Evolutionary conservation across 2,329 filamentous ascomycete genomes (phyloP).

Genomic region (Phoma sp.): DNA sequence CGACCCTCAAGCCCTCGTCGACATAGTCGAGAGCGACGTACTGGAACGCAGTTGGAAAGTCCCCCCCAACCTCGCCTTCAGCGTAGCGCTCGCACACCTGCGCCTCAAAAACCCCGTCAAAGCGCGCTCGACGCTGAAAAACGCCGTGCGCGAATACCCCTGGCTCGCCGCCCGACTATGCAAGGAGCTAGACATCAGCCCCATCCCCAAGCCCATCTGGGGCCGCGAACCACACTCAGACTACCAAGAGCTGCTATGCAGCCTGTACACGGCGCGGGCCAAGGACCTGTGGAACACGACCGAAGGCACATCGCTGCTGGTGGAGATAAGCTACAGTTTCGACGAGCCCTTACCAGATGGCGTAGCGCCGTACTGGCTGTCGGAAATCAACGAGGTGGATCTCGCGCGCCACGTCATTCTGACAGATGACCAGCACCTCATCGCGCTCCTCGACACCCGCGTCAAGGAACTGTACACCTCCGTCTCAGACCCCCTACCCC

Average conservation of each 20-base stretch:
- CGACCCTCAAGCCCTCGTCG: conserved; percentile 77
- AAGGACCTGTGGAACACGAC: conserved; percentile 88
- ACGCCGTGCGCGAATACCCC: conserved; percentile 75
- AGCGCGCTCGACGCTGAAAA: conserved; percentile 68
- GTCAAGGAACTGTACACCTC: conserved; percentile 64
- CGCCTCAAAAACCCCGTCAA: conserved; percentile 71
- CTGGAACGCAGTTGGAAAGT: conserved; percentile 58
- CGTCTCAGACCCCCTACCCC: conserved; percentile 83
- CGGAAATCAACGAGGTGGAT: conserved; percentile 45
- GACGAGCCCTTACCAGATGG: conserved; percentile 34
- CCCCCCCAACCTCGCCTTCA: conserved; percentile 76
- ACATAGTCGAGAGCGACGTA: conserved; percentile 64
- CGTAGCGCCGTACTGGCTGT: conserved; percentile 42
- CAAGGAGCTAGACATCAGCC: conserved; percentile 77
- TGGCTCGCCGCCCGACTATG: conserved; percentile 87
- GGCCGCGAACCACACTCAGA: conserved; percentile 71
- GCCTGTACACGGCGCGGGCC: conserved; percentile 76
- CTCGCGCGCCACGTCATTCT: conserved; percentile 80
- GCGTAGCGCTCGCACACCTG: conserved; percentile 75
- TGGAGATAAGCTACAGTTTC: conserved; percentile 68
- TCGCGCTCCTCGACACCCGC: conserved; percentile 70
- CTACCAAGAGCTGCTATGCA: conserved; percentile 71
- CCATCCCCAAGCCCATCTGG: conserved; percentile 81
- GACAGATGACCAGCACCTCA: conserved; percentile 74
- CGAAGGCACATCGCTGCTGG: conserved; percentile 71